Conservation (phyloP, 1,284 basidiomycete species). For the Macrocybe sp. region DNA sequence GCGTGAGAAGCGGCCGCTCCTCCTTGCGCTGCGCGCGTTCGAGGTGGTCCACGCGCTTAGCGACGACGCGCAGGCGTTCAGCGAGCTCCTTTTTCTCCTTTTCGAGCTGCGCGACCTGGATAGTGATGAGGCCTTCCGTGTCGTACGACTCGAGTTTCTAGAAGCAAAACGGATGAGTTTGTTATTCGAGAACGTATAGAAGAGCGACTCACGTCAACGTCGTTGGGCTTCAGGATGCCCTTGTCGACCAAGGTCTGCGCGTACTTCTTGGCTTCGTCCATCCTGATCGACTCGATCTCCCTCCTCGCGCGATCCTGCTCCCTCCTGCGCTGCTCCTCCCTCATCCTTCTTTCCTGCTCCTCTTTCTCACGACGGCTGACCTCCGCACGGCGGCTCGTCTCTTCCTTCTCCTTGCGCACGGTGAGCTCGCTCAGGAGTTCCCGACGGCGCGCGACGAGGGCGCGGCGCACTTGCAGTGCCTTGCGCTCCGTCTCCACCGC, state of each 20-base stretch:
- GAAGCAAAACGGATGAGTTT: constrained; percentile 1
- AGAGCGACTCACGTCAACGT: constrained; percentile 60
- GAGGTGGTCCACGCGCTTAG: constrained; percentile 92
- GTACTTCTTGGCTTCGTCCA: constrained; percentile 87
- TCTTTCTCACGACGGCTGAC: constrained; percentile 66
- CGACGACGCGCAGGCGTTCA: constrained; percentile 79
- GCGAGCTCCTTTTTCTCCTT: constrained; percentile 93
- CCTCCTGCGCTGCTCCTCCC: constrained; percentile 68
- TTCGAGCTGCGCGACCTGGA: constrained; percentile 94
- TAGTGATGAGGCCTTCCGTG: constrained; percentile 83
- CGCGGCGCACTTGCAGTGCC: constrained; percentile 69
- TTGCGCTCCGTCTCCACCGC: constrained; percentile 73
- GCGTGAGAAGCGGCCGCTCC: constrained; percentile 80
- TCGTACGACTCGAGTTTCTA: constrained; percentile 84
- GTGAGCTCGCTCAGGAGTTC: constrained; percentile 87
- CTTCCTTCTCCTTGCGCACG: constrained; percentile 88
- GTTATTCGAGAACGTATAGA: constrained; percentile 2
- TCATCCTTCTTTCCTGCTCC: constrained; percentile 61
- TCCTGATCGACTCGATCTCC: constrained; percentile 80
- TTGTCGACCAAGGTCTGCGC: constrained; percentile 84
- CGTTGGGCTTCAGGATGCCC: constrained; percentile 78
- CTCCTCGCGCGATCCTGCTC: constrained; percentile 78
- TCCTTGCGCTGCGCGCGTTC: constrained; percentile 97
- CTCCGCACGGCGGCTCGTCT: constrained; percentile 78
- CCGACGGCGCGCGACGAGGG: constrained; percentile 82